Percentiles rank a stretch among this genome's conserved stretches.
phyloP scores from a whole-genome alignment of 305 asterid species.

The Euphrasia arctica region DNA sequence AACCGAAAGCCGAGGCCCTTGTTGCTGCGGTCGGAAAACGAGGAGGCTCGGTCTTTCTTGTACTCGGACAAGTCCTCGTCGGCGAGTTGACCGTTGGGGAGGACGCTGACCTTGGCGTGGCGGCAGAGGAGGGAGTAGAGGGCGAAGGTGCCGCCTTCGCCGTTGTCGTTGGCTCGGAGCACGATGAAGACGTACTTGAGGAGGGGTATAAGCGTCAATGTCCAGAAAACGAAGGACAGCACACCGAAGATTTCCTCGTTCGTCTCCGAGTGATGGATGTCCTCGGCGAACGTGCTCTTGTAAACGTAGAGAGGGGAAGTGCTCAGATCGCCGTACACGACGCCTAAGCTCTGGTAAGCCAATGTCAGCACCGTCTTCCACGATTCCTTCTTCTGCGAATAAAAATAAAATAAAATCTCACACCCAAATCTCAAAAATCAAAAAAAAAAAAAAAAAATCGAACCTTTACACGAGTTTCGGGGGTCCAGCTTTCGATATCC shows the following conservation, averaged over 20 bases:
- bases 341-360: conserved; percentile 90
- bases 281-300: conserved; percentile 93
- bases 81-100: conserved; percentile 83
- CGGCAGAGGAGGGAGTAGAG: conserved; percentile 76
- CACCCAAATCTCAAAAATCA: not conserved
- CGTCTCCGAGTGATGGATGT: conserved; percentile 76
- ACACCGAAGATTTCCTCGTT: conserved; percentile 88
- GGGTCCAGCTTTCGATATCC: conserved; percentile 73
- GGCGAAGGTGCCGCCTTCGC: conserved; percentile 95
- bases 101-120: conserved; percentile 64
- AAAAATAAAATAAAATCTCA: not conserved
- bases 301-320: conserved; percentile 89
- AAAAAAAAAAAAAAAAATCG: conserved; percentile 30
- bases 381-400: conserved; percentile 59
- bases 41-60: conserved; percentile 47
- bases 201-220: conserved; percentile 75
- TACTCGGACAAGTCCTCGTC: conserved; percentile 80
- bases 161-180: conserved; percentile 87
- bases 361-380: conserved; percentile 74
- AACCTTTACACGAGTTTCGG: conserved; percentile 56
- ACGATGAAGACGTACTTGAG: conserved; percentile 79
- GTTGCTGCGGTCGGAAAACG: conserved; percentile 25
- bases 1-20: conserved; percentile 50
- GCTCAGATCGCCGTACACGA: conserved; percentile 91
- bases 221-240: conserved; percentile 81